phyloP scores from a whole-genome alignment of 352 stramenopile genomes.

The Globisporangium perplexum region DNA sequence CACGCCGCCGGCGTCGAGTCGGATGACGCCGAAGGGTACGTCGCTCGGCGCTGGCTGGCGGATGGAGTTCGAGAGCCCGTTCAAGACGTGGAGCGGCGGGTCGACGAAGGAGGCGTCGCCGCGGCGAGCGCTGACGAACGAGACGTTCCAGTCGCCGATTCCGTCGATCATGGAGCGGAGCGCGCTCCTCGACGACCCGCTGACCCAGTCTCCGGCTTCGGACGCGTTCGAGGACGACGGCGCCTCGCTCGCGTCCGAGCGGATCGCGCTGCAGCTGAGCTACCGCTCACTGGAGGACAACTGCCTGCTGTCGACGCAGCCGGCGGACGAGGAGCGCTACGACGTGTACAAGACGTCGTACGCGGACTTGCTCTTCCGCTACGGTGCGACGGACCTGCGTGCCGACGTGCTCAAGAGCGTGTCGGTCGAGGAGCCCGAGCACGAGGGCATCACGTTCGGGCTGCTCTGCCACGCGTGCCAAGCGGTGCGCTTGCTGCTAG shows the following conservation, averaged over 20 bases:
- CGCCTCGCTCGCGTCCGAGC: slow-evolving; percentile 28
- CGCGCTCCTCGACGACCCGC: neutral
- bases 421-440: slow-evolving; percentile 18
- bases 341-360: slow-evolving; percentile 82
- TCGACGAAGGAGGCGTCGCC: slow-evolving; percentile 33
- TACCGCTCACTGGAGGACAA: slow-evolving; percentile 33
- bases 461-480: slow-evolving; percentile 65
- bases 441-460: slow-evolving; percentile 54
- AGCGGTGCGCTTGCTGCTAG: slow-evolving; percentile 18
- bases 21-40: slow-evolving; percentile 6
- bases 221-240: slow-evolving; percentile 17
- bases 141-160: slow-evolving; percentile 45
- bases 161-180: slow-evolving; percentile 18
- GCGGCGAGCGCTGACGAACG: slow-evolving; percentile 28
- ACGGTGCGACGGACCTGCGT: slow-evolving; percentile 66
- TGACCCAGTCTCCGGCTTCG: neutral
- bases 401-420: slow-evolving; percentile 70
- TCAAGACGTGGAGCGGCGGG: slow-evolving; percentile 63
- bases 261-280: slow-evolving; percentile 44
- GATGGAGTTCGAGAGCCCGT: slow-evolving; percentile 69
- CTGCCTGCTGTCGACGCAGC: slow-evolving; percentile 40
- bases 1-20: slow-evolving; percentile 7
- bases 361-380: slow-evolving; percentile 75
- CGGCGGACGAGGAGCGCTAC: slow-evolving; percentile 54
- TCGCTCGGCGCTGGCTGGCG: slow-evolving; percentile 30